Evolutionary conservation across 2,329 filamentous ascomycete genomes (phyloP), one percentile per base, ranked within the genome.

Genomic region (Epichloe uncinata): DNA sequence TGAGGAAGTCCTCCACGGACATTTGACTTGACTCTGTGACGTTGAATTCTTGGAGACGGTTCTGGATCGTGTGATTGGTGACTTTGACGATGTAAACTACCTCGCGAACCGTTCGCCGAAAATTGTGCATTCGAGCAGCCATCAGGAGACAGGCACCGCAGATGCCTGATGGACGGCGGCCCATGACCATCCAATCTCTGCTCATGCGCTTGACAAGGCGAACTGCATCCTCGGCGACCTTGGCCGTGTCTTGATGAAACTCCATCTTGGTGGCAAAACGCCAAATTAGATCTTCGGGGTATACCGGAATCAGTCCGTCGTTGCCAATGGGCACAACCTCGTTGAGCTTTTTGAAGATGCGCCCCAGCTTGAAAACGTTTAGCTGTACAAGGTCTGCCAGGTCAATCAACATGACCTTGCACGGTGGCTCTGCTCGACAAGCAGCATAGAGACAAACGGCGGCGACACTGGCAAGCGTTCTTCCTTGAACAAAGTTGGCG

Each of bases 11-110:
- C 54, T 90, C 84, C 18, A 98, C 86, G 0, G 88, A 93, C 66
- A 97, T 77, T 47, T 81, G 79, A 56, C 88, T 88, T 53, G 85
- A 89, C 54, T 87, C 85, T 0, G 91, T 95, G 34, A 83, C 78
- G 55, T 87, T 88, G 68, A 97, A 98, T 62, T 98, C 93, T 56
- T 90, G 83, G 9, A 98, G 72, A 54, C 93, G 88, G 63, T 91
- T 87, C 60, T 89, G 85, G 53, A 98, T 88, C 7, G 93, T 98
- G 53, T 88, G 79, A 56, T 94, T 94, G 41, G 90, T 94, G 47
- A 97, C 90, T 63, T 96, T 97, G 63, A 96, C 91, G 37, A 96
- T 87, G 63, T 95, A 97, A n/a, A 97, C 91, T 8, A 98, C 86
- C 67, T 98, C 93, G 33, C 89, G 81, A 12, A 95, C 82, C 0